Evolutionary conservation across 2,329 filamentous ascomycete species (phyloP).

Genomic region (Cladosporium velox): DNA sequence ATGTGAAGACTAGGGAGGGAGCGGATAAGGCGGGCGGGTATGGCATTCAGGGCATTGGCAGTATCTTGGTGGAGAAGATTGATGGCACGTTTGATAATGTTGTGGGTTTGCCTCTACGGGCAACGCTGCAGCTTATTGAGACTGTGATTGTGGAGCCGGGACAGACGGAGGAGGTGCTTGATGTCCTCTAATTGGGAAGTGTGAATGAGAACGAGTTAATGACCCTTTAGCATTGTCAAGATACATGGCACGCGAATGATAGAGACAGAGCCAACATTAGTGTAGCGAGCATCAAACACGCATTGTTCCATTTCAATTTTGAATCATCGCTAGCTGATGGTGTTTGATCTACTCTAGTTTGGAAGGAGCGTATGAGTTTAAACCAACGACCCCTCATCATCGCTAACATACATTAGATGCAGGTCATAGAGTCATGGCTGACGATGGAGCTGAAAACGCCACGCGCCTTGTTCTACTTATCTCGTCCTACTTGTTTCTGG

Average conservation of each 20-base stretch:
- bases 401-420: background rate
- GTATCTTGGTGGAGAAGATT: constrained; percentile 83
- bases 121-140: constrained; percentile 79
- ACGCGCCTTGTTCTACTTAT: background rate
- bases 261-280: background rate
- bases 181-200: constrained; percentile 15
- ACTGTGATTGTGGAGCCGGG: constrained; percentile 74
- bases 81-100: constrained; percentile 94
- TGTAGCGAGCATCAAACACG: background rate
- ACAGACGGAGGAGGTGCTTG: constrained; percentile 57
- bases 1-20: constrained; percentile 83
- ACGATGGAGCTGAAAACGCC: background rate
- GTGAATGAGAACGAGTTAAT: background rate
- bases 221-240: background rate
- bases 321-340: background rate
- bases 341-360: background rate
- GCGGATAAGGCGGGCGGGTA: constrained; percentile 97
- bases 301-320: background rate
- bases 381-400: background rate
- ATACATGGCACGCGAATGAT: background rate
- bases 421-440: background rate
- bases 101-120: constrained; percentile 80
- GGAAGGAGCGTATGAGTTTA: background rate
- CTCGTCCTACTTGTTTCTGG: background rate
- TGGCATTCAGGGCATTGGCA: constrained; percentile 85